Evolutionary conservation across 805 yeast genomes (phyloP), one percentile per base, ranked within the genome.

Genomic region (Suhomyces kilbournensis): DNA sequence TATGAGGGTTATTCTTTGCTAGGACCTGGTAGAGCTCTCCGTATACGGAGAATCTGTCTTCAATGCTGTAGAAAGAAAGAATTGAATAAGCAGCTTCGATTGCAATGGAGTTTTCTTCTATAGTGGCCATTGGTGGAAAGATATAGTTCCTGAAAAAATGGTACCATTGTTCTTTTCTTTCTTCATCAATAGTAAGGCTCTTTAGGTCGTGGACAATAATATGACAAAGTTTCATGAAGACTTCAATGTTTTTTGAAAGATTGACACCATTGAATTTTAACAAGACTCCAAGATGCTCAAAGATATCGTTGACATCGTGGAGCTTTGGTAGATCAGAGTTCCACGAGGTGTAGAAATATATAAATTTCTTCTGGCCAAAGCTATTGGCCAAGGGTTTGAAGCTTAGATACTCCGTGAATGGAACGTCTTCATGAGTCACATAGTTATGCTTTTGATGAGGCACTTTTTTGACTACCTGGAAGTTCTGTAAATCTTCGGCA

Each of bases 31-130:
- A 75, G 64, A 90, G 77, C 59, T 91, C 97, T 38, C 96, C 94
- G 64, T 92, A 92, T 17, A 93, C 66, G 52, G 86, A 83, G 67
- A 81, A 92, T 46, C 97, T 76, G 52, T 76, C 77, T 49, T 86
- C 87, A 35, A 82, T 62, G 2, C 90, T 72, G 61, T 78, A 90
- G 32, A 66, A 59, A 7, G 74, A 65, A 54, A 93, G 62, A 0
- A 90, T 60, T 7, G 71, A 66, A 60, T 70, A 90, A 0, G 89
- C 79, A 55, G 82, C 86, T 54, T 83, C 81, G 8, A 85, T 76
- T 0, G 82, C 79, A 4, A 83, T 73, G 10, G 89, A 79, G 58
- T 86, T 85, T 15, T 78, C 78, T 12, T 74, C 78, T 4, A 85
- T 66, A 25, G 82, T 67, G 3, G 80, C 67, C 22, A 86, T 68